Conservation (phyloP, 495 filamentous ascomycete species). For the Penicillium angulare region DNA sequence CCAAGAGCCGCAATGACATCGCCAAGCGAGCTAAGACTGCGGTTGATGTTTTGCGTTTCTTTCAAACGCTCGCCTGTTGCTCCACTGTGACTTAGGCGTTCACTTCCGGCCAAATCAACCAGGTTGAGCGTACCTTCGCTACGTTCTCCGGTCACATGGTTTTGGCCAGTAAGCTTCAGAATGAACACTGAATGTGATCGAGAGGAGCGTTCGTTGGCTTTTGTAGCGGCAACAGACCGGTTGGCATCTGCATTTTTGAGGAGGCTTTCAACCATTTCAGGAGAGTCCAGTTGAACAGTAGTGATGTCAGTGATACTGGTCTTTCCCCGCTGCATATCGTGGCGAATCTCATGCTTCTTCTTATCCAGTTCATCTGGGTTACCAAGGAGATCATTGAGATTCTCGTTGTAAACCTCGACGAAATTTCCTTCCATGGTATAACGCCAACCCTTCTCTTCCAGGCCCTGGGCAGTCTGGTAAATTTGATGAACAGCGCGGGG, state of each 20-base stretch:
- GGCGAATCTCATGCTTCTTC: constrained; percentile 89
- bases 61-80: constrained; percentile 82
- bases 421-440: constrained; percentile 95
- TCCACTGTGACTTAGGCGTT: constrained; percentile 80
- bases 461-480: constrained; percentile 74
- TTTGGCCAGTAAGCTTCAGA: constrained; percentile 79
- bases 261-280: constrained; percentile 73
- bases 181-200: constrained; percentile 97
- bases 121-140: constrained; percentile 94
- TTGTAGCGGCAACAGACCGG: constrained; percentile 89
- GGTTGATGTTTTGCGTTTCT: constrained; percentile 98
- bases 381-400: constrained; percentile 87
- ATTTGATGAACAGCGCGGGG: constrained; percentile 90
- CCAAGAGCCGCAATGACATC: constrained; percentile 93
- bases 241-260: constrained; percentile 77
- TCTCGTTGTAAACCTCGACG: constrained; percentile 99
- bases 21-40: constrained; percentile 83
- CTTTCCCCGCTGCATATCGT: constrained; percentile 76
- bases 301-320: constrained; percentile 83
- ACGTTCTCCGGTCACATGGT: constrained; percentile 74
- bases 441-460: constrained; percentile 89
- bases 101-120: constrained; percentile 92
- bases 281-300: constrained; percentile 73
- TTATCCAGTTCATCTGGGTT: constrained; percentile 72
- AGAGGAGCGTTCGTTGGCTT: constrained; percentile 91